A percentile compares a stretch with the other conserved stretches of the same genome.
Conservation (phyloP, 768 basidiomycete species). For the Leucogyrophana mollusca region DNA sequence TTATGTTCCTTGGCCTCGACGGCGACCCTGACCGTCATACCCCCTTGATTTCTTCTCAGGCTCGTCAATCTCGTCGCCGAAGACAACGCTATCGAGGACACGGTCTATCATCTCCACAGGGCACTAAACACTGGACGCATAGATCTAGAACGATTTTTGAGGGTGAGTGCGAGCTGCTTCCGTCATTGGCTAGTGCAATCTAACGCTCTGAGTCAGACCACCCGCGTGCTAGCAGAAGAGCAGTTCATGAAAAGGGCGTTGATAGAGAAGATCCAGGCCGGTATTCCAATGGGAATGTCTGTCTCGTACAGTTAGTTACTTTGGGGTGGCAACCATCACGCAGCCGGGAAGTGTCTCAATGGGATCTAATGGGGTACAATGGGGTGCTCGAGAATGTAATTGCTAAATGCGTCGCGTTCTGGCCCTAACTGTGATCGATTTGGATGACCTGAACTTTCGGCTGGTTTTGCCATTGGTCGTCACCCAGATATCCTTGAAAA, state of each 20-base stretch:
- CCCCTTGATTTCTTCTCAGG: constrained; percentile 41
- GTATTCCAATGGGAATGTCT: constrained; percentile 50
- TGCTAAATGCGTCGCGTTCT: constrained; percentile 36
- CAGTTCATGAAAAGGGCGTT: constrained; percentile 97
- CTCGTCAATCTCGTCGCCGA: constrained; percentile 98
- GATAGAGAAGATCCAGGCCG: constrained; percentile 82
- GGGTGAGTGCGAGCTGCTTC: constrained; percentile 49
- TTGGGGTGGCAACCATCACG: constrained; percentile 28
- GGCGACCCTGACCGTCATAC: constrained; percentile 14
- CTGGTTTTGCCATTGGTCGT: constrained; percentile 22
- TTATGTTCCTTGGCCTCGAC: neutral
- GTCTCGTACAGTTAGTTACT: constrained; percentile 39
- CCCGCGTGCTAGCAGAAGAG: constrained; percentile 86
- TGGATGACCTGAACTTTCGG: neutral
- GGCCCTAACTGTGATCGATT: constrained; percentile 18
- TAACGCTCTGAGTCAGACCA: constrained; percentile 48
- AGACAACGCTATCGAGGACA: constrained; percentile 98
- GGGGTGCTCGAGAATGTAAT: constrained; percentile 34
- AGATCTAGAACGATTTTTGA: constrained; percentile 91
- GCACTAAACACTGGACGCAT: constrained; percentile 89
- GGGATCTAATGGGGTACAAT: constrained; percentile 19
- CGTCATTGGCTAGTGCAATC: neutral
- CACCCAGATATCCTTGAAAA: constrained; percentile 15
- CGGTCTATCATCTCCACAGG: constrained; percentile 93
- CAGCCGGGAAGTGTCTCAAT: constrained; percentile 18